Conservation (phyloP, 2,329 filamentous ascomycete species). For the Apiospora pterosperma region DNA sequence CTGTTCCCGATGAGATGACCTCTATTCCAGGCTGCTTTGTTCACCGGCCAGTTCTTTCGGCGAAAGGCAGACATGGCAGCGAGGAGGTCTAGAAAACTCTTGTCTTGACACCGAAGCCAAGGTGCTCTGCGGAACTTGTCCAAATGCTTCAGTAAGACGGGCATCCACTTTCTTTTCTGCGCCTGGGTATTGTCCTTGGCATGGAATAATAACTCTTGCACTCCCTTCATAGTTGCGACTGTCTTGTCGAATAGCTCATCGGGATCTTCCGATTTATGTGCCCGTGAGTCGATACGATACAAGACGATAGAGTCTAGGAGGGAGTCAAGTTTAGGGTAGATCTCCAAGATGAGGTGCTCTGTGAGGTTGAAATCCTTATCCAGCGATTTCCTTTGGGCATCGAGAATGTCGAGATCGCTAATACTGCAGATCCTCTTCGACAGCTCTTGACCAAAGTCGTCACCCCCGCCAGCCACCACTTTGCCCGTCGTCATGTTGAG, state of each 20-base stretch:
- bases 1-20: background rate
- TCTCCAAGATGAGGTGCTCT: background rate
- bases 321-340: background rate
- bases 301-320: background rate
- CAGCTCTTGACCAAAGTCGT: no score
- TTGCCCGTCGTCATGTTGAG: no score
- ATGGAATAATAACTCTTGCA: background rate
- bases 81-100: background rate
- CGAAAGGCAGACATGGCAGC: background rate
- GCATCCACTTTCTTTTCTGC: background rate
- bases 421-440: background rate
- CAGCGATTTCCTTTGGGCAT: background rate
- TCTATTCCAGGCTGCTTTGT: background rate
- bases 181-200: background rate
- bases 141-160: background rate
- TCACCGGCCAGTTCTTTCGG: background rate
- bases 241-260: background rate
- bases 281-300: no score
- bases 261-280: background rate
- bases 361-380: background rate
- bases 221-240: background rate
- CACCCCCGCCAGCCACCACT: no score
- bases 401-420: no score
- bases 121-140: background rate
- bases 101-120: background rate